Evolutionary conservation across 148 eudicot genomes (phyloP), one percentile per base, ranked within the genome.

Genomic region (Cornus kousa): DNA sequence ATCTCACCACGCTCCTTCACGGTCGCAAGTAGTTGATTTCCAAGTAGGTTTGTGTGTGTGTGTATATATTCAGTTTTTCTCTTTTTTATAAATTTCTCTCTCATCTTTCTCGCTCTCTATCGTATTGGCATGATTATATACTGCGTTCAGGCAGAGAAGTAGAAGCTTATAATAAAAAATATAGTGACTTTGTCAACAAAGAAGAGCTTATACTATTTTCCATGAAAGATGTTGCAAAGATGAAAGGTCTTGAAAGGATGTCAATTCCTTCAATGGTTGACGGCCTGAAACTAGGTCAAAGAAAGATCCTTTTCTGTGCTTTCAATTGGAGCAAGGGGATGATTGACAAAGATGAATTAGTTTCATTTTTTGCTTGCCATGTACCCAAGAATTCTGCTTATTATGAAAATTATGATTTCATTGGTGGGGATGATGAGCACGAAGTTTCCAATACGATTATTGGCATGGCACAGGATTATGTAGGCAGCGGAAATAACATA

Each of bases 231-330:
- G 93, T 95, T 86, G 92, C 88, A 65, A 86, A 97, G 28, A 28
- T 28, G 28, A 28, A 28, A 28, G 28, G 28, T 28, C 28, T 28
- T 28, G 0, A 28, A 28, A 28, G 0, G 28, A 28, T 28, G 79
- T 95, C 99, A 11, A 95, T 93, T 74, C 99, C 99, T 57, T 90
- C 93, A 8, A 84, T 95, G 92, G 89, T 90, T 76, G 99, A 95
- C 85, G 99, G 99, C 31, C 81, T 95, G 76, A 95, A 95, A 90
- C 99, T 97, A 19, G 97, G 97, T 20, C 99, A 95, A 85, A 91
- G 99, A 75, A 95, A 95, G 83, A 94, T 95, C 40, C 88, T 95
- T 14, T 95, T 91, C 79, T 86, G 92, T 82, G 88, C 97, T 48
- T 95, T 95, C 28, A 28, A 28, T 28, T 28, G 28, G 28, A 28